Evolutionary conservation across 371 early-diverging fungal genomes (phyloP).

Genomic region (Synchytrium microbalum): DNA sequence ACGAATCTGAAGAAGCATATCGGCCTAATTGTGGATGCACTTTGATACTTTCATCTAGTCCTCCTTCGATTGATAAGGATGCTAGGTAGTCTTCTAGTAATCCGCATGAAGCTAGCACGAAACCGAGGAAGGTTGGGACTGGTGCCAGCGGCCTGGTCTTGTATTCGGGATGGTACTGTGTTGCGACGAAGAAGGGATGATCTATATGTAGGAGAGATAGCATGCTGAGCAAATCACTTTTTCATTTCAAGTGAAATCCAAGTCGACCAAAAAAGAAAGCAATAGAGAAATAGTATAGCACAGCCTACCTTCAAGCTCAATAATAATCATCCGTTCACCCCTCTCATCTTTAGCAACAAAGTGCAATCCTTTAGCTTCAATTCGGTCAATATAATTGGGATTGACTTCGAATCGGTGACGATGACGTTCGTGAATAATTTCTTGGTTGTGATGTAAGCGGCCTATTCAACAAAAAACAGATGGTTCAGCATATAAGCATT

Average conservation of each 20-base stretch:
- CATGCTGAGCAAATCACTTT: not conserved
- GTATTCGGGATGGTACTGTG: constrained; percentile 99
- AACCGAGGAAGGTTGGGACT: constrained; percentile 87
- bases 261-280: constrained; percentile 40
- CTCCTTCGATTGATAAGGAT: no score
- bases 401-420: constrained; percentile 99
- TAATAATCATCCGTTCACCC: constrained; percentile 94
- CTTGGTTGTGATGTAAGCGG: constrained; percentile 59
- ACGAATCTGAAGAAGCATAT: no score
- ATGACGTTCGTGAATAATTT: constrained; percentile 84
- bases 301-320: constrained; percentile 76
- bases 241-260: not conserved
- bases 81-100: constrained; percentile 27
- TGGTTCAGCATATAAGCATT: constrained; percentile 20
- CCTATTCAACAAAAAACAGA: constrained; percentile 15
- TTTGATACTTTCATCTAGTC: no score
- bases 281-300: constrained; percentile 88
- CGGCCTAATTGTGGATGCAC: no score
- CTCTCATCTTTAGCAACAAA: constrained; percentile 93
- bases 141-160: constrained; percentile 90
- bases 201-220: constrained; percentile 22
- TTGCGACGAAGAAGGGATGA: constrained; percentile 96
- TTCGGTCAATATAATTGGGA: constrained; percentile 61
- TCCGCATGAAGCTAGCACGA: constrained; percentile 76
- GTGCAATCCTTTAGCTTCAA: constrained; percentile 79